A percentile compares a stretch with the other conserved stretches of the same genome.
These are phyloP conservation scores for Gelatoporia subvermispora DNA, from an alignment of 768 basidiomycete species.

Conservation along the genomic window DNA sequence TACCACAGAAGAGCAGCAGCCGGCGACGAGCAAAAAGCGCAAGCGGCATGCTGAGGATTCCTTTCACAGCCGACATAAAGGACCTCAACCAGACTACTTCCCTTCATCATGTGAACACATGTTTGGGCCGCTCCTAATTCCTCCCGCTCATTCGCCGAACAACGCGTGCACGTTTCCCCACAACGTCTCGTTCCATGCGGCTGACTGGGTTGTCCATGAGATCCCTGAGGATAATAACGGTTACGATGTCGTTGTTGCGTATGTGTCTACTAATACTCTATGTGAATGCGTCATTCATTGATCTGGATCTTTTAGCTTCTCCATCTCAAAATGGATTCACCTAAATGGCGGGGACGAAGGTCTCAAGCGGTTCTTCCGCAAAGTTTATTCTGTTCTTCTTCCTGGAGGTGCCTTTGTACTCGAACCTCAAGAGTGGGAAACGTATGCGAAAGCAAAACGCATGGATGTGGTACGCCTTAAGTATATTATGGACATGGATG, in stretches of 20 bases:
- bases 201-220: conserved; percentile 64
- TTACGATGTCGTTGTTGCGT: conserved; percentile 83
- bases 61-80: background rate
- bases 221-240: conserved; percentile 53
- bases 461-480: conserved; percentile 48
- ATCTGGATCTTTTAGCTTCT: conserved; percentile 48
- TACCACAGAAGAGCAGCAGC: background rate
- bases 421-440: conserved; percentile 84
- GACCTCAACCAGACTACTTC: conserved; percentile 49
- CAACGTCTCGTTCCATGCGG: conserved; percentile 66
- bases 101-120: conserved; percentile 73
- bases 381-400: conserved; percentile 51
- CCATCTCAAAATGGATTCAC: conserved; percentile 91
- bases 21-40: conserved; percentile 10
- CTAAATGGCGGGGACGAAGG: conserved; percentile 76
- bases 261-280: conserved; percentile 22
- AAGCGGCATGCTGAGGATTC: conserved; percentile 4
- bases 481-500: background rate
- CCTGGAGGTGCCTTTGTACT: conserved; percentile 67
- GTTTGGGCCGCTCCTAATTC: conserved; percentile 71
- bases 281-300: too few relatives aligned
- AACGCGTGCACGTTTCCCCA: conserved; percentile 58
- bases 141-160: conserved; percentile 27
- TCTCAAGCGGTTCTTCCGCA: conserved; percentile 60
- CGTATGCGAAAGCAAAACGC: conserved; percentile 72